These are phyloP conservation scores for Bjerkandera adusta DNA, from an alignment of 1,284 basidiomycete genomes.

Conservation along the genomic window DNA sequence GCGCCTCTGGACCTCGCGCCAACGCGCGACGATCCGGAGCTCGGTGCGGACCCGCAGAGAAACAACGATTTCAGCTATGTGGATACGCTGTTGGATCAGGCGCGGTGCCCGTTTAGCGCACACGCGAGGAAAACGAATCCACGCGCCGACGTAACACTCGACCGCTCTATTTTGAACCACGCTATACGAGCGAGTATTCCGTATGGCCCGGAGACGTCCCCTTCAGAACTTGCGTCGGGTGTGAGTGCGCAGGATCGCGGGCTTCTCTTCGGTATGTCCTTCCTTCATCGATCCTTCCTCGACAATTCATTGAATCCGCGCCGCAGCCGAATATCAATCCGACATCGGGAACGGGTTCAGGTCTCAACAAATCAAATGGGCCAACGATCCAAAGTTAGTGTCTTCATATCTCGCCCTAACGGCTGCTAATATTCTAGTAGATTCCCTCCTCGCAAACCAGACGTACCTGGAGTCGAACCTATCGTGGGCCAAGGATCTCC, in stretches of 20 bases:
- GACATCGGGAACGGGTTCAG: constrained; percentile 8
- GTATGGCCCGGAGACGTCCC: constrained; percentile 30
- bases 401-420: not conserved
- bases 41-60: constrained; percentile 9
- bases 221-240: not conserved
- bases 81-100: constrained; percentile 19
- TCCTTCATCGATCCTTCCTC: no score
- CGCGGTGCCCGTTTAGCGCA: constrained; percentile 51
- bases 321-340: constrained; percentile 5
- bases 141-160: constrained; percentile 39
- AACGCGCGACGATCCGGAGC: constrained; percentile 4
- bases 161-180: constrained; percentile 17
- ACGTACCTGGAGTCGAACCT: not conserved
- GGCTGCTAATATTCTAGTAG: not conserved
- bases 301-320: not conserved
- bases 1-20: constrained; percentile 25
- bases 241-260: constrained; percentile 5
- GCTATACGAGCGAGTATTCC: constrained; percentile 37
- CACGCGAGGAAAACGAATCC: constrained; percentile 56
- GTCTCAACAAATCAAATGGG: constrained; percentile 10
- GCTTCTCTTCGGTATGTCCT: constrained; percentile 7
- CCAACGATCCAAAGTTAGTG: constrained; percentile 8
- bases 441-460: not conserved
- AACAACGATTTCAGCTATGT: constrained; percentile 23
- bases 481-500: not conserved